Percentiles rank a stretch among this genome's conserved stretches.
Conservation (phyloP, 306 rosid genomes). For the Gastrolobium bilobum region DNA sequence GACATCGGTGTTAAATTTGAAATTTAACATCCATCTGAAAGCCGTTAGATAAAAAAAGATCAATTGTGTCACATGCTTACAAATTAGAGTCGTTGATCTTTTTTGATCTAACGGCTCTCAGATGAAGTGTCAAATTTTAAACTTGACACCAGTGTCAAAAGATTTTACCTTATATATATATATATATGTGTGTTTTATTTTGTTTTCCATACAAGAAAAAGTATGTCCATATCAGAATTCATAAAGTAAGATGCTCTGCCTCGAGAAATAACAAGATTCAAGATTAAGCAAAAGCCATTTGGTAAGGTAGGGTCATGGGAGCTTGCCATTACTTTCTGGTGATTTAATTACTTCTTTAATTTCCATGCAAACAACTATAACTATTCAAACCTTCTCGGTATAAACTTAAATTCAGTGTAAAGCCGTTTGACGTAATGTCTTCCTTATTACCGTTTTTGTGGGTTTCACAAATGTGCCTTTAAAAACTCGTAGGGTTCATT, state of each 20-base stretch:
- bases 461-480: slow-evolving; percentile 4
- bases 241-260: slow-evolving; percentile 30
- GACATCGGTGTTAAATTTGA: too few relatives aligned
- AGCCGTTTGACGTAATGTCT: slow-evolving; percentile 12
- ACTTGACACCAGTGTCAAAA: too few relatives aligned
- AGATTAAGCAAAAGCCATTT: slow-evolving; percentile 37
- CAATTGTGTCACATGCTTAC: too few relatives aligned
- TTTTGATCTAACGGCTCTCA: too few relatives aligned
- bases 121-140: too few relatives aligned
- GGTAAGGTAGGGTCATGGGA: slow-evolving; percentile 10
- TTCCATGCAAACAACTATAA: slow-evolving; percentile 29
- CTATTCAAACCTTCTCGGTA: background rate
- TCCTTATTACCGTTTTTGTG: background rate
- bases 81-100: too few relatives aligned
- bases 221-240: slow-evolving; percentile 1
- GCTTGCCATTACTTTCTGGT: background rate
- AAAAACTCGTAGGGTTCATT: slow-evolving; percentile 6
- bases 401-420: background rate
- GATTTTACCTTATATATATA: too few relatives aligned
- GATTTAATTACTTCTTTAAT: slow-evolving; percentile 4
- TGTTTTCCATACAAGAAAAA: slow-evolving; percentile 47
- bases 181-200: background rate
- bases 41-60: too few relatives aligned
- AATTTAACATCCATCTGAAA: too few relatives aligned
- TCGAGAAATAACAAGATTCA: slow-evolving; percentile 36